Evolutionary conservation across 805 yeast species (phyloP), one percentile per base, ranked within the genome.

Genomic region (Kodamaea neixiangensis): DNA sequence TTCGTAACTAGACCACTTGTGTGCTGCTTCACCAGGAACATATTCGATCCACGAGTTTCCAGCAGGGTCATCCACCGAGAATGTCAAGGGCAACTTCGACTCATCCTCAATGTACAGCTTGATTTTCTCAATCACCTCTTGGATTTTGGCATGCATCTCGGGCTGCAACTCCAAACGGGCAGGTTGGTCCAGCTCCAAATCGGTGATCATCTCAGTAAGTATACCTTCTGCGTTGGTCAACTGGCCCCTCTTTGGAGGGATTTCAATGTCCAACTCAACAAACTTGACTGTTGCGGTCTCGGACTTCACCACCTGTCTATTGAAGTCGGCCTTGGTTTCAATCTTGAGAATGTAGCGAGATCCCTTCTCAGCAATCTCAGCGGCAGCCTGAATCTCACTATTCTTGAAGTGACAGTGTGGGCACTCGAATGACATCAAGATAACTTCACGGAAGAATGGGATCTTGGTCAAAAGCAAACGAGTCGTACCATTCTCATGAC

Each of bases 11-110:
- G 94, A 79, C 97, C 97, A 93, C 68, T 92, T 90, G 69, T 89
- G 96, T 34, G 87, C 76, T 3, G 96, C 79, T 66, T 90, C 97
- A 53, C 89, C 92, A 15, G 97, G 97, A 53, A 81, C 69, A 66
- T 79, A 89, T 64, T 89, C 97, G 49, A 94, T 83, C 96, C 97
- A 94, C 3, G 98, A 93, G 73, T 94, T 94, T 13, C 99, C 99
- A 1, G 97, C 81, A 22, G 99, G 97, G 68, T 94, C 99, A 67
- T 92, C 97, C 9, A 90, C 72, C 19, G 79, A 76, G 45, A 93
- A 79, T 0, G 96, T 87, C 54, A 93, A 63, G 1, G 98, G 98
- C 48, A 89, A 68, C 33, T 42, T 42, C 15, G 81, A 78, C 29
- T 80, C 81, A 48, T 79, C 80, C n/a, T 78, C 76, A 20, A 89